Base-by-base conservation (phyloP, 1,139 yeast species). In the Eremothecium gossypii region DNA sequence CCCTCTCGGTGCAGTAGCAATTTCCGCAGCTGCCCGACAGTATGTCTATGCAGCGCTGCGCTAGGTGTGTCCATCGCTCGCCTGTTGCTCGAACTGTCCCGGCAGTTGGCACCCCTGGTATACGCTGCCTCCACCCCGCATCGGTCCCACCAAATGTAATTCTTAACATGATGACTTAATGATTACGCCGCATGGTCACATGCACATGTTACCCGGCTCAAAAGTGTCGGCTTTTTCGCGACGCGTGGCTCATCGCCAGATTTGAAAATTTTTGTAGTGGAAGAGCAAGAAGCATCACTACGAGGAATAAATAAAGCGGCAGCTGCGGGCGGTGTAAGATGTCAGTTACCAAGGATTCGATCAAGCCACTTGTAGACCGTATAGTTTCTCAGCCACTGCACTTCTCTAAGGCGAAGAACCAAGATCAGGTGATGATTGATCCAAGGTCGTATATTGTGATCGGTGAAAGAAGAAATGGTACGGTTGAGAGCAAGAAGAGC, bases 321-420 rank as follows among this genome's bases (percentile, higher is more conserved):
- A 17, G 23, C 23, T 17, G 23, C 23, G 23, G 20, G 20, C n/a
- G 12, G 35, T 20, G 20, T 5, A 32, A 20, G 20, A 34, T 34
- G 37, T 34, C 37, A n/a, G 37, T 34, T 12, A 34, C 37, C n/a
- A 23, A 34, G 29, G 58, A 56, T 23, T 47, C 55, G 26, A 42
- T 58, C 36, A 55, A 58, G 27, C 70, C 69, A 27, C 63, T 76
- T 42, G 73, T 77, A 44, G 82, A 77, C 53, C 68, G 83, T 55
- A 73, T 77, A 48, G 69, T 78, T 37, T 63, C 73, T 44, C 73
- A 72, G 49, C 85, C 83, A 11, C 62, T 79, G 42, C 73, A 73
- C 30, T 82, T 81, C 61, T 74, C 71, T 40, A 69, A 75, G 10
- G 83, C 80, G 4, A 61, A 58, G 42, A 55, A 54, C 33, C 68